Base-by-base conservation (phyloP, 2,329 filamentous ascomycete species). In the Phyllosticta citribraziliensis region DNA sequence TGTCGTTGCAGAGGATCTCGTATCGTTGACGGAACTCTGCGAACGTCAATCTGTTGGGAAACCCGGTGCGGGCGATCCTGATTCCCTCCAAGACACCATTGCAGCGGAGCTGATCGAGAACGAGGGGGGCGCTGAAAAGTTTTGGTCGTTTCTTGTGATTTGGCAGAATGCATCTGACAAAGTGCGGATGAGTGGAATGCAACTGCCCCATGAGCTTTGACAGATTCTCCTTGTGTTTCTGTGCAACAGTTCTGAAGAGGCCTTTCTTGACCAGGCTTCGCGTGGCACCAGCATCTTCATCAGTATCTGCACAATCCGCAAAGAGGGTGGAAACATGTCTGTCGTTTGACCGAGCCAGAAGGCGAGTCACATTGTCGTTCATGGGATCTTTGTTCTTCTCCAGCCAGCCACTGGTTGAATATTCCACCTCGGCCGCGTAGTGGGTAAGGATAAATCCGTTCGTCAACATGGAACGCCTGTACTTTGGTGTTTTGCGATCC, bases 31-130 rank as follows among this genome's bases (percentile, higher is more conserved):
- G 86, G 76, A 99, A 99, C 70, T 99, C 95, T 2, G 89, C 83
- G 72, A 99, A 99, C 0, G 89, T 83, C 33, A 99, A 80, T 66
- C 94, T 83, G 71, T 99, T 99, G 57, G 94, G 94, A 72, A 99
- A 99, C 24, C 94, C 94, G 5, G 95, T 99, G 54, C 94, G 86
- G 24, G 94, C 94, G 73, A 99, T 99, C 64, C 94, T 85, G 70
- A 99, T 99, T 64, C 94, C 94, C 76, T 99, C 94, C n/a, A 99
- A 81, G 2, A 99, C 94, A 88, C 94, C 94, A 72, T 99, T 99
- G 76, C 94, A 99, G 58, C 94, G 86, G n/a, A 99, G 79, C 73
- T 99, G 95, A 69, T 99, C 94, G 5, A 99, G 82, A 1, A 99
- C 95, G n/a, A 99, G 83, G 2, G 91, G 84, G 2, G 89, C 90